Base-by-base conservation (phyloP, 345 rosid genomes). In the Pelargonium nanum region DNA sequence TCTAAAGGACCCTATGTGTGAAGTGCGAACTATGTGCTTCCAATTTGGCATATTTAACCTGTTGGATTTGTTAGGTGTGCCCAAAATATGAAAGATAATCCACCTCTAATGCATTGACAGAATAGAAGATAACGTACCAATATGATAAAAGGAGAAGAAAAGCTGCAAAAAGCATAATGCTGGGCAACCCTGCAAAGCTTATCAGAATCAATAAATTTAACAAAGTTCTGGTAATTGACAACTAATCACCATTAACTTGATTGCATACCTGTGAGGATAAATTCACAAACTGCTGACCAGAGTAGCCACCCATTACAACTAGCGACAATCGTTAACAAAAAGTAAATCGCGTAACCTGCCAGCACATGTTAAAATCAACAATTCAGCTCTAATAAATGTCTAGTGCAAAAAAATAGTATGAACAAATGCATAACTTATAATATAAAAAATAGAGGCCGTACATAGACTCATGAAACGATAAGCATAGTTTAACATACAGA, bases 101-200 rank as follows among this genome's bases (percentile, higher is more conserved):
- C n/a, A n/a, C n/a, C n/a, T n/a, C n/a, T n/a, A n/a, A n/a, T n/a
- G n/a, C n/a, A n/a, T n/a, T n/a, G n/a, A n/a, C n/a, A n/a, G n/a
- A 30, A 30, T 6, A 30, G 40, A 30, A 63, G 30, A 56, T 68
- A 62, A 60, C 75, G 19, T 77, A 85, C 91, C 91, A 82, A 82
- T 78, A 85, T 65, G 91, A 85, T 55, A 85, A 55, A 56, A 85
- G 84, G 34, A 85, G 84, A 65, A 85, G 91, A 75, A 85, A 85
- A 21, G 82, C 75, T 24, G 84, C 71, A 57, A 82, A 80, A 55
- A 68, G 72, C 34, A 81, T 72, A 70, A 85, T 80, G 69, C 74
- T 65, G 61, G 91, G 87, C 60, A 82, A 63, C 61, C 84, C 91
- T 85, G 85, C 78, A 68, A 62, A 15, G 40, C 40, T 30, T 30